Evolutionary conservation across 164 flowering plant genomes (phyloP).

Genomic region (Vitis vinifera): DNA sequence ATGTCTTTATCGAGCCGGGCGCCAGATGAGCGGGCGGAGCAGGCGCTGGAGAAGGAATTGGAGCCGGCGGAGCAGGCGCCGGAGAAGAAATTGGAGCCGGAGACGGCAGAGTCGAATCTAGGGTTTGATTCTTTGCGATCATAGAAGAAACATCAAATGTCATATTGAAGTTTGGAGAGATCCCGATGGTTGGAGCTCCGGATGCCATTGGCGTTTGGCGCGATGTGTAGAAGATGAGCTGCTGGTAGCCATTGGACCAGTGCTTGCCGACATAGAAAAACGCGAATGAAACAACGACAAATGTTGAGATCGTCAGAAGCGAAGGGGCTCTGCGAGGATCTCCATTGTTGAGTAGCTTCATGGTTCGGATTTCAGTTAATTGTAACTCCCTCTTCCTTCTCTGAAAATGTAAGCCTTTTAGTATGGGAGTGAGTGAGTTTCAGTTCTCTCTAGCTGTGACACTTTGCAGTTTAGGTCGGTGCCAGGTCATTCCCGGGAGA

Average conservation of each 20-base stretch:
- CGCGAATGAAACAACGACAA: conserved; percentile 40
- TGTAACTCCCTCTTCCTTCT: no score
- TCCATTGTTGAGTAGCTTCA: conserved; percentile 32
- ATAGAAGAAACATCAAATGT: conserved; percentile 32
- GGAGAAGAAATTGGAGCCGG: not conserved
- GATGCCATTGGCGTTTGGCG: conserved; percentile 14
- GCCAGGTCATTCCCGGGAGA: no score
- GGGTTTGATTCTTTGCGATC: conserved; percentile 17
- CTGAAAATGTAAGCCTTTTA: no score
- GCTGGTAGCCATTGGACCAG: conserved; percentile 63
- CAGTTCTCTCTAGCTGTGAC: no score
- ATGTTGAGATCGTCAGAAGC: conserved; percentile 43
- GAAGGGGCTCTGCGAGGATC: conserved; percentile 36
- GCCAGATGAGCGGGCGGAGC: conserved; percentile 44
- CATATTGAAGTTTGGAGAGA: conserved; percentile 53
- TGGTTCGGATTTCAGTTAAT: not conserved
- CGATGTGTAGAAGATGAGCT: conserved; percentile 50
- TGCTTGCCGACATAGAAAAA: conserved; percentile 69
- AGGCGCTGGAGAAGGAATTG: conserved; percentile 2
- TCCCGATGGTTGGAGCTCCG: conserved; percentile 27
- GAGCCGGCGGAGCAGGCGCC: conserved; percentile 13
- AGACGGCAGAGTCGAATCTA: conserved; percentile 1
- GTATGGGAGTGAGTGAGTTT: no score
- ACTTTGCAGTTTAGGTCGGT: no score
- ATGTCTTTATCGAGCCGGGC: conserved; percentile 34